Evolutionary conservation across 1,284 basidiomycete genomes (phyloP).

Genomic region (Irpex sp.): DNA sequence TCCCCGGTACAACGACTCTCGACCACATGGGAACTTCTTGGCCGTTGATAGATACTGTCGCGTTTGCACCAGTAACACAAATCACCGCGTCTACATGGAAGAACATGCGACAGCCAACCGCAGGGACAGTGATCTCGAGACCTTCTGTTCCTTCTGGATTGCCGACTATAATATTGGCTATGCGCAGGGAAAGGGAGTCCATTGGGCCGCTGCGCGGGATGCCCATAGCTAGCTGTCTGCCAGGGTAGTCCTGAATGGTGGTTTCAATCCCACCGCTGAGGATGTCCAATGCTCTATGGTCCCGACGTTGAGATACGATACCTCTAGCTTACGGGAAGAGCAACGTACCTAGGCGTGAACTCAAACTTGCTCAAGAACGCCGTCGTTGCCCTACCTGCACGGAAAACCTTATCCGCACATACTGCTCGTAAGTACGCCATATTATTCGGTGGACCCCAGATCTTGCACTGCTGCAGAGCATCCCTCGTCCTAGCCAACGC

Average conservation of each 20-base stretch:
- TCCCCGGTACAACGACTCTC: slow-evolving; percentile 39
- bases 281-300: slow-evolving; percentile 55
- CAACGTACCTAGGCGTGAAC: slow-evolving; percentile 35
- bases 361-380: slow-evolving; percentile 46
- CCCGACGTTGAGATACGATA: too few species aligned
- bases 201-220: slow-evolving; percentile 67
- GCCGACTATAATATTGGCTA: slow-evolving; percentile 57
- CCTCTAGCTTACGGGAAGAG: too few species aligned
- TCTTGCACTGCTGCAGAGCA: slow-evolving; percentile 31
- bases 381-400: slow-evolving; percentile 47
- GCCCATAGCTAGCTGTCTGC: slow-evolving; percentile 50
- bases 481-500: slow-evolving; percentile 34
- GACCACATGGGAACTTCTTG: slow-evolving; percentile 42
- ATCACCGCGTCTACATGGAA: slow-evolving; percentile 50
- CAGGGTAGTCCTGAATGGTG: slow-evolving; percentile 62
- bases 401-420: slow-evolving; percentile 36
- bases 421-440: slow-evolving; percentile 46
- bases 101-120: slow-evolving; percentile 18
- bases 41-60: slow-evolving; percentile 39
- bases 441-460: slow-evolving; percentile 53
- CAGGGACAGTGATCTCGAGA: slow-evolving; percentile 42
- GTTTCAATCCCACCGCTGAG: slow-evolving; percentile 53
- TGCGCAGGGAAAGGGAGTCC: slow-evolving; percentile 54
- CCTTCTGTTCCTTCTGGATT: slow-evolving; percentile 51
- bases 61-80: slow-evolving; percentile 51